These are phyloP conservation scores for Plasmodium falciparum DNA, from an alignment of 169 alveolate species.

Conservation along the genomic window DNA sequence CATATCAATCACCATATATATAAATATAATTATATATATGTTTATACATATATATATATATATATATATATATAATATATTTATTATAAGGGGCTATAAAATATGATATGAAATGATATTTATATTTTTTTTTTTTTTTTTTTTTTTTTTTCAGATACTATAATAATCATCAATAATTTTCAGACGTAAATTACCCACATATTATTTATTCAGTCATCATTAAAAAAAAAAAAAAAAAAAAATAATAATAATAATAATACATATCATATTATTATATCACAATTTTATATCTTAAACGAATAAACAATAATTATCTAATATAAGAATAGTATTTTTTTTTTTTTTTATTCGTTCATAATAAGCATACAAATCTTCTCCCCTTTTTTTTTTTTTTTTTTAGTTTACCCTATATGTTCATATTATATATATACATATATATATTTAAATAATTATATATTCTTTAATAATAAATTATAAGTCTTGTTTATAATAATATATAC, in stretches of 20 bases:
- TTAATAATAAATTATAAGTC: background rate
- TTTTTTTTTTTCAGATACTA: conserved; percentile 33
- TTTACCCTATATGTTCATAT: too few relatives aligned
- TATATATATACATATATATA: too few relatives aligned
- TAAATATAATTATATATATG: too few relatives aligned
- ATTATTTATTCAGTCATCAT: conserved; percentile 23
- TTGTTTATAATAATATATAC: conserved; percentile 8
- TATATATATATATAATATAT: too few relatives aligned
- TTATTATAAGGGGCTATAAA: too few relatives aligned
- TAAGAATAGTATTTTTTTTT: background rate
- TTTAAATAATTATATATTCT: too few relatives aligned
- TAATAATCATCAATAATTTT: conserved; percentile 17
- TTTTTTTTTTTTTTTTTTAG: too few relatives aligned
- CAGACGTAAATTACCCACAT: conserved; percentile 72
- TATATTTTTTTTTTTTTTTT: background rate
- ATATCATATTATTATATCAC: background rate
- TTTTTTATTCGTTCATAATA: background rate
- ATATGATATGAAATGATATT: too few relatives aligned
- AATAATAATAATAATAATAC: background rate
- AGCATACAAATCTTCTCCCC: background rate
- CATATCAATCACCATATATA: too few relatives aligned
- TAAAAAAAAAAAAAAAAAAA: conserved; percentile 34
- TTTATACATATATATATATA: too few relatives aligned
- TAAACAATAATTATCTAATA: background rate
- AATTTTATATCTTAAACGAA: background rate